Conservation (phyloP, 2,329 filamentous ascomycete genomes). For the Dothiorella sarmentorum region DNA sequence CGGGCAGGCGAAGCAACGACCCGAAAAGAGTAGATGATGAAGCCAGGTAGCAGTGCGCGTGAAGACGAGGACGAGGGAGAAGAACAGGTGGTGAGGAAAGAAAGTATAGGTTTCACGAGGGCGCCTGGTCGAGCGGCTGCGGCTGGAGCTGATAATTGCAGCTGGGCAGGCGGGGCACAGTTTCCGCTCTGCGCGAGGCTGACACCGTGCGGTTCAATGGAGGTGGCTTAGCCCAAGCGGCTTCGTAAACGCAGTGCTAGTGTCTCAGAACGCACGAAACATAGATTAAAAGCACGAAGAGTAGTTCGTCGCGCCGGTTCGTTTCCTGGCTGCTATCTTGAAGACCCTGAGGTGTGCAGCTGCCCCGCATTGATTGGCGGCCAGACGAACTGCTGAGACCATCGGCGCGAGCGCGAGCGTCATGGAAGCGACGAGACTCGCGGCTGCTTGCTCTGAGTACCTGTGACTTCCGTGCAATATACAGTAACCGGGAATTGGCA, state of each 20-base stretch:
- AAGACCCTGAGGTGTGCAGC: constrained; percentile 5
- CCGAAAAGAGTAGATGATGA: neutral
- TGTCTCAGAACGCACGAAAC: constrained; percentile 16
- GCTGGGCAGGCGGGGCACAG: constrained; percentile 17
- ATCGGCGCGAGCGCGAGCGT: neutral
- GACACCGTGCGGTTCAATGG: constrained; percentile 16
- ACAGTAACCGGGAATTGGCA: neutral
- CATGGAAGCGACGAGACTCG: neutral
- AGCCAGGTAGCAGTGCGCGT: constrained; percentile 9
- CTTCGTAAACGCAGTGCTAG: constrained; percentile 17
- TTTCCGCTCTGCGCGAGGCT: constrained; percentile 18
- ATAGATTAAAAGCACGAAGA: neutral
- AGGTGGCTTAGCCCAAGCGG: constrained; percentile 8
- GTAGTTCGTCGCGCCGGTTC: neutral
- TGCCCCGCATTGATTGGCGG: constrained; percentile 10
- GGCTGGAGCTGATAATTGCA: constrained; percentile 17
- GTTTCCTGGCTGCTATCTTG: constrained; percentile 2
- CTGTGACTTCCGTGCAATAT: constrained; percentile 3
- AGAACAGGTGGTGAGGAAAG: neutral
- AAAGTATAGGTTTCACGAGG: constrained; percentile 13
- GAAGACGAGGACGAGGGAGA: constrained; percentile 1
- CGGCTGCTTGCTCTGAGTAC: neutral
- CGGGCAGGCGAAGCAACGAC: constrained; percentile 20
- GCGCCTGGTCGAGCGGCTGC: constrained; percentile 3
- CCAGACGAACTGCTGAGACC: neutral